phyloP scores from a whole-genome alignment of 805 yeast genomes.

The Lachancea kluyveri region DNA sequence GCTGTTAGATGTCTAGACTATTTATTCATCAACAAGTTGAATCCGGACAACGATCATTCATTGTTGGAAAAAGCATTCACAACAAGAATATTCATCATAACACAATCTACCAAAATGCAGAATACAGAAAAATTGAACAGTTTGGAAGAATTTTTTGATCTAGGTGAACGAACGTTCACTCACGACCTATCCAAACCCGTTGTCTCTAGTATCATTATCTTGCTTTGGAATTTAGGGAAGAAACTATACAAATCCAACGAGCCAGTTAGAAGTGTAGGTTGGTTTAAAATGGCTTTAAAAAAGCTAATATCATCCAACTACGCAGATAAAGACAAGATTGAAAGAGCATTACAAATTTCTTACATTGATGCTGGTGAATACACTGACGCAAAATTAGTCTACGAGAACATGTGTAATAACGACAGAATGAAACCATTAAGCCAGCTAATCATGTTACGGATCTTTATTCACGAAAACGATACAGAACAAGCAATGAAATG shows the following conservation, averaged over 20 bases:
- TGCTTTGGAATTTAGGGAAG: slow-evolving; percentile 37
- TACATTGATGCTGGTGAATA: slow-evolving; percentile 20
- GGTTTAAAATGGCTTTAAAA: slow-evolving; percentile 24
- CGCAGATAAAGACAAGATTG: slow-evolving; percentile 32
- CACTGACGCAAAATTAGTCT: slow-evolving; percentile 18
- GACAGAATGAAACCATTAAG: slow-evolving; percentile 27
- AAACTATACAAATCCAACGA: slow-evolving; percentile 22
- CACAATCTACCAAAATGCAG: slow-evolving; percentile 20
- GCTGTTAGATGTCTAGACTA: slow-evolving; percentile 33
- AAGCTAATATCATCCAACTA: slow-evolving; percentile 22
- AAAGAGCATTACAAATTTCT: slow-evolving; percentile 32
- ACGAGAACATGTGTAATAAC: slow-evolving; percentile 18
- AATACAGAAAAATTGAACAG: slow-evolving; percentile 17
- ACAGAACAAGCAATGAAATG: slow-evolving; percentile 17
- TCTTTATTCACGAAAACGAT: slow-evolving; percentile 13
- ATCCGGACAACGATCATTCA: slow-evolving; percentile 21
- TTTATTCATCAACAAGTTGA: slow-evolving; percentile 29
- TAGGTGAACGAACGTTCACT: slow-evolving; percentile 26
- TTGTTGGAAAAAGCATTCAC: slow-evolving; percentile 28
- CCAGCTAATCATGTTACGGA: slow-evolving; percentile 30
- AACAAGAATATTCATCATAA: slow-evolving; percentile 20
- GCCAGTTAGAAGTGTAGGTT: slow-evolving; percentile 18
- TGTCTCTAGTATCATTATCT: slow-evolving; percentile 29
- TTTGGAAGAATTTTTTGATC: slow-evolving; percentile 19
- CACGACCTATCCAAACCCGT: slow-evolving; percentile 25